A percentile compares a stretch with the other conserved stretches of the same genome.
Conservation (phyloP, 257 asterid species). For the Jacaranda copaia region DNA sequence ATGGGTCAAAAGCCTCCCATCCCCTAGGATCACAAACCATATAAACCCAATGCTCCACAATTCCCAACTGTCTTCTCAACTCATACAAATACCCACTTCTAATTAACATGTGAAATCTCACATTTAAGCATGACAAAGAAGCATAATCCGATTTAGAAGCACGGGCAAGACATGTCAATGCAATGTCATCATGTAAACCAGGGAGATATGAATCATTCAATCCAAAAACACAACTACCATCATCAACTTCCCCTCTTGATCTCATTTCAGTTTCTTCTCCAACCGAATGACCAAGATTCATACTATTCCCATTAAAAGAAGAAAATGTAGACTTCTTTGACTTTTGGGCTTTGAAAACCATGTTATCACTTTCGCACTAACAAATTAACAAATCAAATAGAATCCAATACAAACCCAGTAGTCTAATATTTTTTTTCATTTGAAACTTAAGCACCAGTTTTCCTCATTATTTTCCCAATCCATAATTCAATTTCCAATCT, state of each 20-base stretch:
- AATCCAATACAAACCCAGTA: conserved; percentile 29
- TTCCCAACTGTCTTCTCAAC: conserved; percentile 67
- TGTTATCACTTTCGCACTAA: conserved; percentile 34
- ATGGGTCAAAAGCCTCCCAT: conserved; percentile 93
- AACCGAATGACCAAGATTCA: conserved; percentile 31
- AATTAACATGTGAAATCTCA: conserved; percentile 57
- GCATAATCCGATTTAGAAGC: conserved; percentile 74
- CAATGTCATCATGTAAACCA: conserved; percentile 76
- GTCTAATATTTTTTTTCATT: conserved; percentile 11
- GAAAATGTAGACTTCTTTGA: conserved; percentile 42
- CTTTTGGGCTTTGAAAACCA: conserved; percentile 46
- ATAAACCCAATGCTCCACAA: conserved; percentile 87
- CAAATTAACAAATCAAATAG: conserved; percentile 41
- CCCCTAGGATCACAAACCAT: conserved; percentile 94
- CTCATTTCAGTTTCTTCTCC: conserved; percentile 47
- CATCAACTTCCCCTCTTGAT: conserved; percentile 52
- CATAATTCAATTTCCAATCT: conserved; percentile 27
- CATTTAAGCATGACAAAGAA: conserved; percentile 65
- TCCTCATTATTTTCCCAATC: background rate
- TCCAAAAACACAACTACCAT: conserved; percentile 38
- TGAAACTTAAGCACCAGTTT: conserved; percentile 29
- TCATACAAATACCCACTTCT: conserved; percentile 75
- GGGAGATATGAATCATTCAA: conserved; percentile 68
- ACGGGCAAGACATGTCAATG: conserved; percentile 72
- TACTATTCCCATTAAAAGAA: conserved; percentile 35